Evolutionary conservation across 169 alveolate genomes (phyloP).

Genomic region (Eimeria zaria): DNA sequence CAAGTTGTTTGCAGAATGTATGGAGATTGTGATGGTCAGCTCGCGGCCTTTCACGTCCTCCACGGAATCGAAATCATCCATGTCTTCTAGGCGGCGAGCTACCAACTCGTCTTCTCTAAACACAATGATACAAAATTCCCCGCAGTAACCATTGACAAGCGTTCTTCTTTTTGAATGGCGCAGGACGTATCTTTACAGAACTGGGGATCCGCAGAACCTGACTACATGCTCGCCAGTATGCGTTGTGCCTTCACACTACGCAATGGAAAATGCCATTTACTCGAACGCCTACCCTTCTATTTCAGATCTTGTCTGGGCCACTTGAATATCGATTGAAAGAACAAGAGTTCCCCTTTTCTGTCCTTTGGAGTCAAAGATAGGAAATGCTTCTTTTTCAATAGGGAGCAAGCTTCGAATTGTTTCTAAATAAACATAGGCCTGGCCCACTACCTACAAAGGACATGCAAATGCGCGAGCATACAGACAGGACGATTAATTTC

Average conservation of each 20-base stretch:
- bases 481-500: neutral
- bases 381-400: constrained; percentile 76
- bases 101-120: constrained; percentile 62
- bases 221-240: neutral
- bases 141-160: neutral
- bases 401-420: constrained; percentile 74
- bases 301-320: constrained; percentile 43
- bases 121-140: neutral
- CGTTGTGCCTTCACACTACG: too few species aligned
- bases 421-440: constrained; percentile 81
- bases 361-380: constrained; percentile 81
- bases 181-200: neutral
- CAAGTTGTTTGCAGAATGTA: constrained; percentile 76
- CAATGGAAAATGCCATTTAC: neutral
- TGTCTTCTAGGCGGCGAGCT: constrained; percentile 68
- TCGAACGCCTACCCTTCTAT: constrained; percentile 16
- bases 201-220: neutral
- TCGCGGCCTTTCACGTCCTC: constrained; percentile 82
- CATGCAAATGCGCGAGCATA: neutral
- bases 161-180: neutral
- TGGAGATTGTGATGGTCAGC: constrained; percentile 73
- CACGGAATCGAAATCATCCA: constrained; percentile 80
- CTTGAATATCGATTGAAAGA: constrained; percentile 68
- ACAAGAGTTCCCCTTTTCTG: constrained; percentile 78
- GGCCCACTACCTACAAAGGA: constrained; percentile 75